Conservation (phyloP, 2,329 filamentous ascomycete genomes). For the Colletotrichum falcatum region DNA sequence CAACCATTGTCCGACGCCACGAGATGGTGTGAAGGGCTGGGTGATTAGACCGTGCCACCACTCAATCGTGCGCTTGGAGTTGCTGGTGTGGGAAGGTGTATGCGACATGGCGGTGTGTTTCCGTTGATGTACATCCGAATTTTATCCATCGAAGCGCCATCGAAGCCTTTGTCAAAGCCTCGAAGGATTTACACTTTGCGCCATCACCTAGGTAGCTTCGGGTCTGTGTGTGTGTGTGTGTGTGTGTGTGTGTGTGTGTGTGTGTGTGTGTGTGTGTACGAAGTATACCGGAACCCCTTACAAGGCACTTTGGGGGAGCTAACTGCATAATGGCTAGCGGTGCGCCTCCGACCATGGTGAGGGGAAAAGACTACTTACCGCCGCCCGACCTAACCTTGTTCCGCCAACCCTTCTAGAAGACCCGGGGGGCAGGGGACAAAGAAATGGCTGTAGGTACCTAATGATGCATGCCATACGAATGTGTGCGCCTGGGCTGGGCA, state of each 20-base stretch:
- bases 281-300: no score
- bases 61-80: constrained; percentile 25
- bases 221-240: constrained; percentile 4
- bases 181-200: constrained; percentile 34
- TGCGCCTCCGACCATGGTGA: background rate
- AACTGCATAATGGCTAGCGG: background rate
- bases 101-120: constrained; percentile 26
- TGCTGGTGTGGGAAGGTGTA: constrained; percentile 14
- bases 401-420: constrained; percentile 2
- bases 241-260: no score
- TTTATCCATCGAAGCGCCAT: background rate
- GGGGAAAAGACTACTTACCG: background rate
- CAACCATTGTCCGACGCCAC: constrained; percentile 6
- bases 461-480: no score
- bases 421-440: constrained; percentile 9
- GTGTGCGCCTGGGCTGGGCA: no score
- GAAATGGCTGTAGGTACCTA: background rate
- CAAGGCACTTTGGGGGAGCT: no score
- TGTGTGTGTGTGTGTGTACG: no score
- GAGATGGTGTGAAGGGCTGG: constrained; percentile 17
- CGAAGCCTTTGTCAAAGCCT: constrained; percentile 23
- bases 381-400: background rate
- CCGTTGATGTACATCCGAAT: constrained; percentile 7
- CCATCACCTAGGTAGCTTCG: constrained; percentile 6
- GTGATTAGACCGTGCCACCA: constrained; percentile 5